Conservation (phyloP, 768 basidiomycete genomes). For the Tephrocybe sp. region DNA sequence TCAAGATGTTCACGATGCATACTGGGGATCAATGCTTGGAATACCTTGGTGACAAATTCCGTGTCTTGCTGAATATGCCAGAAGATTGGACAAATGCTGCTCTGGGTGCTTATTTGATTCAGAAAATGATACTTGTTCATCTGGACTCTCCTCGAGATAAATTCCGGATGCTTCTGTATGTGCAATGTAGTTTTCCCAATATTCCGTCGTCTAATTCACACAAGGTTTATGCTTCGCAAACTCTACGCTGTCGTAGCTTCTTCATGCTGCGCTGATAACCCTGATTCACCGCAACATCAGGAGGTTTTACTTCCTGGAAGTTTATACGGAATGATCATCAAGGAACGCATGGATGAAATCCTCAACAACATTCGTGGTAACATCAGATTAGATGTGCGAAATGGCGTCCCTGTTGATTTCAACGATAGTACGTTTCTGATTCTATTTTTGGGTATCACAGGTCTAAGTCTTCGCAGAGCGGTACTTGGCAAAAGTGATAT, state of each 20-base stretch:
- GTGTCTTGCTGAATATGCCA: slow-evolving; percentile 85
- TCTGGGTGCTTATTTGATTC: slow-evolving; percentile 80
- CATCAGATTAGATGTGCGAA: slow-evolving; percentile 73
- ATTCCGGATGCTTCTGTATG: slow-evolving; percentile 91
- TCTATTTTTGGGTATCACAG: background rate
- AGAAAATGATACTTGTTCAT: slow-evolving; percentile 89
- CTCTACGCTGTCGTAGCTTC: slow-evolving; percentile 89
- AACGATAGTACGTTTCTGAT: slow-evolving; percentile 64
- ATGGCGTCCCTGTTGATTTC: slow-evolving; percentile 83
- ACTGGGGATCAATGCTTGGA: slow-evolving; percentile 92
- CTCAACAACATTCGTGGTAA: slow-evolving; percentile 70
- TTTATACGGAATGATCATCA: slow-evolving; percentile 96
- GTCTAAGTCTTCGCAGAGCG: slow-evolving; percentile 47
- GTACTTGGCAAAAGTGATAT: slow-evolving; percentile 76
- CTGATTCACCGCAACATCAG: slow-evolving; percentile 98
- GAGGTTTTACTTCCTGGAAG: slow-evolving; percentile 93
- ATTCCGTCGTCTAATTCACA: slow-evolving; percentile 5
- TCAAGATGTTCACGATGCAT: slow-evolving; percentile 88
- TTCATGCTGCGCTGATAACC: slow-evolving; percentile 90
- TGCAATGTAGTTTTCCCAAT: slow-evolving; percentile 13
- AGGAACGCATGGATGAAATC: slow-evolving; percentile 92
- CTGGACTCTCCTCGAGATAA: slow-evolving; percentile 87
- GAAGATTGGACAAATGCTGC: slow-evolving; percentile 90
- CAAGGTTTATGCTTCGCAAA: slow-evolving; percentile 96
- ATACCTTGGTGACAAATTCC: slow-evolving; percentile 95